A percentile compares a stretch with the other conserved stretches of the same genome.
phyloP scores from a whole-genome alignment of 2,329 filamentous ascomycete species.

The Pseudogymnoascus sp. region DNA sequence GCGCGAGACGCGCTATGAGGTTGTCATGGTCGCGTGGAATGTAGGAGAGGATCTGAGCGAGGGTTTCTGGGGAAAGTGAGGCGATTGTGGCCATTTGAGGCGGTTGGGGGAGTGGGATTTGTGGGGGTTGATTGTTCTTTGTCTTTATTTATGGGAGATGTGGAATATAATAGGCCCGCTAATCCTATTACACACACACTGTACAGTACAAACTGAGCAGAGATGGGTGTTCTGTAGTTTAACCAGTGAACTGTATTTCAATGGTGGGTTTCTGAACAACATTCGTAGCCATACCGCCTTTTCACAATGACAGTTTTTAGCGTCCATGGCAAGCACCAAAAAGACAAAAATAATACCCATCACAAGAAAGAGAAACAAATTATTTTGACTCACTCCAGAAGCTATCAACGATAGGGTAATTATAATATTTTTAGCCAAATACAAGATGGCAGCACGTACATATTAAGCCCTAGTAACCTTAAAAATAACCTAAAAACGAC shows the following conservation, averaged over 20 bases:
- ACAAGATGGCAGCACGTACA: neutral
- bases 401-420: neutral
- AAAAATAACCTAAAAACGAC: neutral
- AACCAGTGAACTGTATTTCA: neutral
- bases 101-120: neutral
- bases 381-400: neutral
- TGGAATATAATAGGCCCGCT: neutral
- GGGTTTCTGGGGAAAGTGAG: conserved; percentile 4
- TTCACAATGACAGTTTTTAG: neutral
- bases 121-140: neutral
- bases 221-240: neutral
- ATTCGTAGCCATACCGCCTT: neutral
- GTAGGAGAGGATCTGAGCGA: neutral
- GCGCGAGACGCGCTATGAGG: neutral
- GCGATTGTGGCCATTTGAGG: conserved; percentile 5
- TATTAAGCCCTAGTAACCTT: neutral
- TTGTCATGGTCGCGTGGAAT: conserved; percentile 2
- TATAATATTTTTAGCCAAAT: neutral
- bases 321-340: neutral
- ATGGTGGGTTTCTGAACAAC: neutral
- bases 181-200: neutral
- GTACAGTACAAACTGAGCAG: neutral
- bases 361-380: neutral
- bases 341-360: neutral
- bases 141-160: neutral